Evolutionary conservation across 2,329 filamentous ascomycete genomes (phyloP), one percentile per base, ranked within the genome.

Genomic region (Akanthomyces muscarius): DNA sequence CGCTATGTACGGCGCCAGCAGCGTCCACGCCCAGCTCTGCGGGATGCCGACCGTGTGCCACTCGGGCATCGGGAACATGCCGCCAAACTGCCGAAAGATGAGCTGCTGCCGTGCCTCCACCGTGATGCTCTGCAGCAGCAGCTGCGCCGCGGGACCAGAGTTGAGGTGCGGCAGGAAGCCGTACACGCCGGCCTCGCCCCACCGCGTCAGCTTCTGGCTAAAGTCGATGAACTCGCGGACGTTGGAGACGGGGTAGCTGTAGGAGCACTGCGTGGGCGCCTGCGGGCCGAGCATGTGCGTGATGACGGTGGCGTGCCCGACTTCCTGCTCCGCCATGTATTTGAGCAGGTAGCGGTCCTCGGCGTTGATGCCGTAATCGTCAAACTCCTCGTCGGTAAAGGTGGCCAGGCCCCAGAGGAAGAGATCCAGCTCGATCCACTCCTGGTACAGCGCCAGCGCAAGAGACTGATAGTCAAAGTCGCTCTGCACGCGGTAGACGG

Each of bases 381-480:
- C 78, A 67, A 93, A 95, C 18, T 95, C 89, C 38, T 84, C 80
- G 0, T 80, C 84, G 1, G 85, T 86, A 75, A 91, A 95, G 0
- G 80, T 84, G 0, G 84, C 85, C 3, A 95, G 81, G 16, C 89
- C 90, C 71, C 89, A 86, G 73, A 90, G 87, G 82, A 95, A 95
- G 16, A 92, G 81, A 71, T 95, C 91, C 1, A 95, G 81, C 76
- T 95, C 90, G 61, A 94, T 92, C 83, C 86, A 95, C 75, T 95
- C 91, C 69, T 92, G 89, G 71, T 94, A 93, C 0, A 94, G 78
- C 14, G 84, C 89, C 14, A 95, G 79, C 0, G 86, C 83, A 36
- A 95, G 81, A 0, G 89, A 92, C 72, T 94, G 83, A 72, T 89
- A 95, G 74, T 95, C 91, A 71, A 92, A 95, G 70, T 96, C 91